These are phyloP conservation scores for Colletotrichum navitas DNA, from an alignment of 2,329 filamentous ascomycete species.

Conservation along the genomic window DNA sequence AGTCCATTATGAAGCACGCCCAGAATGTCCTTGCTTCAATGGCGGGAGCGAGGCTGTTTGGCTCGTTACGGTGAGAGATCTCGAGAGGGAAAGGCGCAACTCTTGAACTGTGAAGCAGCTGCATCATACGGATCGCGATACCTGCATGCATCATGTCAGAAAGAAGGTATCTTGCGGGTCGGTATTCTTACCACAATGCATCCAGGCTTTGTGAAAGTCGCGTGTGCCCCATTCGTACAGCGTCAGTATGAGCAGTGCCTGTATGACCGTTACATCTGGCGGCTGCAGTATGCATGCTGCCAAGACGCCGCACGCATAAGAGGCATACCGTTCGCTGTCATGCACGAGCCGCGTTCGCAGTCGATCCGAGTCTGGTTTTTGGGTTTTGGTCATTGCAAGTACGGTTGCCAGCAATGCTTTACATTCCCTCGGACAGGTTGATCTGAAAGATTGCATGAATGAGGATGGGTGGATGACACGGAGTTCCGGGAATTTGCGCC, in stretches of 20 bases:
- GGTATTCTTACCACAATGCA: constrained; percentile 51
- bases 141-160: constrained; percentile 42
- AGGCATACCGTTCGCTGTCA: constrained; percentile 51
- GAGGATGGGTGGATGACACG: constrained; percentile 51
- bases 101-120: constrained; percentile 50
- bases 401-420: constrained; percentile 49
- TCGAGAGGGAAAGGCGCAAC: constrained; percentile 49
- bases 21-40: constrained; percentile 58
- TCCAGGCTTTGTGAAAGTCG: constrained; percentile 59
- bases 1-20: constrained; percentile 61
- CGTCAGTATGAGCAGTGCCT: constrained; percentile 55
- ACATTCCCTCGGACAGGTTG: constrained; percentile 44
- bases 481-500: constrained; percentile 52
- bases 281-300: constrained; percentile 46
- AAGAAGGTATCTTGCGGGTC: not conserved
- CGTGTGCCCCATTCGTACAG: constrained; percentile 58
- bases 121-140: constrained; percentile 56
- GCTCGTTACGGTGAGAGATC: constrained; percentile 37
- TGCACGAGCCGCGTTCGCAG: constrained; percentile 48
- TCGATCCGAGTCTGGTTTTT: constrained; percentile 50
- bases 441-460: constrained; percentile 47
- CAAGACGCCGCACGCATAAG: constrained; percentile 48
- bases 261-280: constrained; percentile 52
- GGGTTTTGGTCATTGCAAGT: constrained; percentile 49
- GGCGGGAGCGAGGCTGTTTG: constrained; percentile 45